These are phyloP conservation scores for Sarocladiaceae sp. DNA, from an alignment of 2,329 filamentous ascomycete genomes.

Conservation along the genomic window DNA sequence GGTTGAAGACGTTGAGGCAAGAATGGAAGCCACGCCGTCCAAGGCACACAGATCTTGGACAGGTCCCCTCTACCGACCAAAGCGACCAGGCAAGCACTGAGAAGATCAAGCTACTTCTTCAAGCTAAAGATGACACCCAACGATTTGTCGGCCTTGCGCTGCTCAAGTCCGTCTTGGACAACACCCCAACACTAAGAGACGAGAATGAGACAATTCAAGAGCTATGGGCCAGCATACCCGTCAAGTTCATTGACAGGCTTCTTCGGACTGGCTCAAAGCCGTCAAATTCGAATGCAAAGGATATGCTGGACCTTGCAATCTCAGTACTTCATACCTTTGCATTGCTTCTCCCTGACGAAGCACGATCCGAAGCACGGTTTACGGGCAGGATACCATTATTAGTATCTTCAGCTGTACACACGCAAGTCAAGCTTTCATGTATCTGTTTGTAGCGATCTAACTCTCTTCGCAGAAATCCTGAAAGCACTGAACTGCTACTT, in stretches of 20 bases:
- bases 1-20: too few relatives aligned
- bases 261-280: constrained; percentile 47
- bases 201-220: constrained; percentile 36
- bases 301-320: constrained; percentile 61
- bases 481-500: constrained; percentile 49
- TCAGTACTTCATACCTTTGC: constrained; percentile 61
- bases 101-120: constrained; percentile 52
- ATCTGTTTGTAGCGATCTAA: background rate
- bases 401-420: constrained; percentile 47
- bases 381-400: constrained; percentile 49
- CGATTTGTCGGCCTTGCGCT: constrained; percentile 65
- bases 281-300: constrained; percentile 41
- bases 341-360: constrained; percentile 47
- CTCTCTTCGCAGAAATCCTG: constrained; percentile 37
- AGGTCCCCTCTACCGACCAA: too few relatives aligned
- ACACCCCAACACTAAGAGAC: constrained; percentile 43
- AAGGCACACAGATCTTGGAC: too few relatives aligned
- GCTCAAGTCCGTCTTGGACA: constrained; percentile 62
- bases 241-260: constrained; percentile 61
- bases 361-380: constrained; percentile 41
- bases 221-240: constrained; percentile 57
- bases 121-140: constrained; percentile 60
- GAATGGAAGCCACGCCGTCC: too few relatives aligned
- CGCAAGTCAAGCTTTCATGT: constrained; percentile 35
- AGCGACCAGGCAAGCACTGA: constrained; percentile 27